Conservation (phyloP, 257 asterid genomes). For the Petunia axillaris region DNA sequence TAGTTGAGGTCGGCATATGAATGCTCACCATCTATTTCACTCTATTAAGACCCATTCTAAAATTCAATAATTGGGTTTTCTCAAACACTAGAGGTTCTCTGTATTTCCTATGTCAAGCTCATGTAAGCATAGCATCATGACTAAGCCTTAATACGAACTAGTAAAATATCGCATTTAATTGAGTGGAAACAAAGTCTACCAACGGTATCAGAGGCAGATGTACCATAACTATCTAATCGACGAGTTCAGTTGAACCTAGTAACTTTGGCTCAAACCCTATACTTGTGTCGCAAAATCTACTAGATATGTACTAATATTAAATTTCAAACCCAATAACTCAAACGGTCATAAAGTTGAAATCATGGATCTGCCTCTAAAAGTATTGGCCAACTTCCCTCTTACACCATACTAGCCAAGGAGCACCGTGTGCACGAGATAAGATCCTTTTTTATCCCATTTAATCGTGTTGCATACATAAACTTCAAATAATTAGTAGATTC, state of each 20-base stretch:
- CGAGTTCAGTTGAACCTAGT: no score
- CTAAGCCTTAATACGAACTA: not conserved
- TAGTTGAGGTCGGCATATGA: constrained; percentile 16
- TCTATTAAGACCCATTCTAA: not conserved
- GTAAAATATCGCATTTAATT: constrained; percentile 5
- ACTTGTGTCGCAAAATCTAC: no score
- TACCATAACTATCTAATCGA: no score
- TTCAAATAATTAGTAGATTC: not conserved
- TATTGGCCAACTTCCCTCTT: not conserved
- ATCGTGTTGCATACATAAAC: not conserved
- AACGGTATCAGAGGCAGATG: no score
- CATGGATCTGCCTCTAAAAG: not conserved
- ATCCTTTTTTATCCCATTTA: not conserved
- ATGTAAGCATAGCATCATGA: not conserved
- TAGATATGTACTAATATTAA: no score
- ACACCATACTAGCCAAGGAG: not conserved
- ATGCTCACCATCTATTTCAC: constrained; percentile 13
- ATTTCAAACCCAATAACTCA: no score
- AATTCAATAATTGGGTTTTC: constrained; percentile 5
- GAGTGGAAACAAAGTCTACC: no score
- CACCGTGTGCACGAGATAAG: not conserved
- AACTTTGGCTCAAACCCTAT: no score
- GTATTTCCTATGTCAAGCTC: not conserved
- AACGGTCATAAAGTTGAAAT: no score
- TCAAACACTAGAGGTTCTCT: not conserved